These are phyloP conservation scores for Bipolaris cookei DNA, from an alignment of 2,329 filamentous ascomycete genomes.

Conservation along the genomic window DNA sequence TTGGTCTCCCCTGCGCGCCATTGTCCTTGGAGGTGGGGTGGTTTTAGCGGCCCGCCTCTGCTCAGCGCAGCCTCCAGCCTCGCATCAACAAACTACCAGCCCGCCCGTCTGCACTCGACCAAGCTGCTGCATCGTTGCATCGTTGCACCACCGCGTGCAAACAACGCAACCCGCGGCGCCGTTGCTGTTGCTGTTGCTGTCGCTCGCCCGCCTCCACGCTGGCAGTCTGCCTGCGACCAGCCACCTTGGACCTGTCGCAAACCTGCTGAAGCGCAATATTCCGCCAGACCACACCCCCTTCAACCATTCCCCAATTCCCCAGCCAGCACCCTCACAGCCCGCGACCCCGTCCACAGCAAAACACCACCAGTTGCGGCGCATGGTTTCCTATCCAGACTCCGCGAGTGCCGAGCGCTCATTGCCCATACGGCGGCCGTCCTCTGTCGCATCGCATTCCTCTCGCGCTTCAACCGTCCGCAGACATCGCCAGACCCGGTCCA, in stretches of 20 bases:
- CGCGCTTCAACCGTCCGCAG: conserved; percentile 63
- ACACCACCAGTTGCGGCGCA: conserved; percentile 43
- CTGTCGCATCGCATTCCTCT: conserved; percentile 61
- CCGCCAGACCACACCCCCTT: conserved; percentile 7
- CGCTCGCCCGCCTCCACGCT: conserved; percentile 25
- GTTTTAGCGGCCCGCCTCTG: conserved; percentile 11
- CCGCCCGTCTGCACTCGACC: background rate
- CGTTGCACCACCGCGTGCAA: conserved; percentile 30
- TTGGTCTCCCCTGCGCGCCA: conserved; percentile 3
- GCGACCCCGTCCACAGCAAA: conserved; percentile 5
- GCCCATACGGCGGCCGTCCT: conserved; percentile 67
- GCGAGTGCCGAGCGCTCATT: conserved; percentile 60
- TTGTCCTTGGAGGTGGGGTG: conserved; percentile 34
- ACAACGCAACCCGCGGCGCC: conserved; percentile 42
- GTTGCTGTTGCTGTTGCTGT: conserved; percentile 32
- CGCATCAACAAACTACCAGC: conserved; percentile 16
- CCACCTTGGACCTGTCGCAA: conserved; percentile 17
- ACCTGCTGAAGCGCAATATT: conserved; percentile 4
- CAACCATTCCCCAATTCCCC: conserved; percentile 7
- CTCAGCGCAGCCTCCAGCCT: conserved; percentile 18
- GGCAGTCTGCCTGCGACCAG: conserved; percentile 24
- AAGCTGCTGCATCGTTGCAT: background rate
- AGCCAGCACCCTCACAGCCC: conserved; percentile 5
- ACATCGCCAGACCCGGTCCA: conserved; percentile 81
- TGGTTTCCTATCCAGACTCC: conserved; percentile 69